phyloP scores from a whole-genome alignment of 257 asterid genomes.

The Solanum dulcamara region DNA sequence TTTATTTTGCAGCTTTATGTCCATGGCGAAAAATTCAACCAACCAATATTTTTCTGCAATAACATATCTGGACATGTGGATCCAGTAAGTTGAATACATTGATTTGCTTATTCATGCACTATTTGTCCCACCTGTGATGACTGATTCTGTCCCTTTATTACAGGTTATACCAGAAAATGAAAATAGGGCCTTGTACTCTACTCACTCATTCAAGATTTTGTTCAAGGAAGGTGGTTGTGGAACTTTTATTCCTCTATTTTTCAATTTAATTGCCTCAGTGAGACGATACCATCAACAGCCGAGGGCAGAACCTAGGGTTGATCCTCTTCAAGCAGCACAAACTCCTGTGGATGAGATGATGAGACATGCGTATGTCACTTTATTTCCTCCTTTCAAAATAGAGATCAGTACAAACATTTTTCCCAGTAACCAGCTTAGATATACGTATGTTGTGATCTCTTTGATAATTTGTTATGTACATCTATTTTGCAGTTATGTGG shows the following conservation, averaged over 20 bases:
- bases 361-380: conserved; percentile 61
- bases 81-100: conserved; percentile 40
- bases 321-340: conserved; percentile 92
- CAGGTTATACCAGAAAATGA: conserved; percentile 89
- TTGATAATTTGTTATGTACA: neutral
- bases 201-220: conserved; percentile 84
- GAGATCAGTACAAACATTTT: neutral
- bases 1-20: conserved; percentile 55
- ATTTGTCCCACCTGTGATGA: neutral
- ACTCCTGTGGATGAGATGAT: conserved; percentile 98
- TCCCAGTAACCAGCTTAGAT: neutral
- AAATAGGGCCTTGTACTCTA: conserved; percentile 69
- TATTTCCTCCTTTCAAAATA: too few species aligned
- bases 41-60: conserved; percentile 87
- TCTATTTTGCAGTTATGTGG: conserved; percentile 63
- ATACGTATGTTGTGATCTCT: neutral
- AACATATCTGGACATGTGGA: conserved; percentile 71
- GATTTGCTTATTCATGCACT: neutral
- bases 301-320: conserved; percentile 43
- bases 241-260: conserved; percentile 78
- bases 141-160: neutral
- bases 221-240: conserved; percentile 99
- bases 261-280: conserved; percentile 68
- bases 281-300: conserved; percentile 55
- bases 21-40: conserved; percentile 72